Conservation (phyloP, 31 red algal genomes). For the Pterothamnion heteromorphum region DNA sequence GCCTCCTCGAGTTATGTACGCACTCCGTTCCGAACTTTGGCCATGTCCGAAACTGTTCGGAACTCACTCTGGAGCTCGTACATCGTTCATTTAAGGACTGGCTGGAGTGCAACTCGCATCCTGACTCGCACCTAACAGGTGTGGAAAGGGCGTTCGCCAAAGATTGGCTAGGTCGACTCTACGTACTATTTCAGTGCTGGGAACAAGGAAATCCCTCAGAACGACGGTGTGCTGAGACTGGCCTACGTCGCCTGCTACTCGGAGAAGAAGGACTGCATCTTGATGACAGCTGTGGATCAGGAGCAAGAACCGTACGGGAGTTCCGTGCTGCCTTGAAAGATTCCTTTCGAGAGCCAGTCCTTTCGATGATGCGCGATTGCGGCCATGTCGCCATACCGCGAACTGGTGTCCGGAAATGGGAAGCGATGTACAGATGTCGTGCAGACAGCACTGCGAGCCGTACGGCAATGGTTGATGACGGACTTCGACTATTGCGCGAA, state of each 20-base stretch:
- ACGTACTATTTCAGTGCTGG: background rate
- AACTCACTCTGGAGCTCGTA: background rate
- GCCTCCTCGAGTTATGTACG: background rate
- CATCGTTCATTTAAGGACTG: slow-evolving; percentile 5
- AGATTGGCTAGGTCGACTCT: background rate
- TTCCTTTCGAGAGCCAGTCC: background rate
- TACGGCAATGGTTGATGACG: background rate
- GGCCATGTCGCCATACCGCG: background rate
- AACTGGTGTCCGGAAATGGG: background rate
- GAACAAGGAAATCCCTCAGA: background rate
- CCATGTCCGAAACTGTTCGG: background rate
- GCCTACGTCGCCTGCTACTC: background rate
- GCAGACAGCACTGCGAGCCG: background rate
- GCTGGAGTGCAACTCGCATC: background rate
- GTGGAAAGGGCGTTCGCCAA: background rate
- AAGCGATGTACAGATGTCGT: background rate
- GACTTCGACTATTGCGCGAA: background rate
- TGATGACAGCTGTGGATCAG: background rate
- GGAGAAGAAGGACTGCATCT: background rate
- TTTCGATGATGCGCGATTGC: background rate
- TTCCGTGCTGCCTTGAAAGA: background rate
- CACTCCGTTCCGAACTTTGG: background rate
- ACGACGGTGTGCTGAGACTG: background rate
- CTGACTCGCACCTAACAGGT: background rate
- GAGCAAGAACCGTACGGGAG: background rate